Percentiles rank a stretch among this genome's conserved stretches.
Evolutionary conservation across 257 asterid species (phyloP).

Genomic region (Nicotiana knightiana): DNA sequence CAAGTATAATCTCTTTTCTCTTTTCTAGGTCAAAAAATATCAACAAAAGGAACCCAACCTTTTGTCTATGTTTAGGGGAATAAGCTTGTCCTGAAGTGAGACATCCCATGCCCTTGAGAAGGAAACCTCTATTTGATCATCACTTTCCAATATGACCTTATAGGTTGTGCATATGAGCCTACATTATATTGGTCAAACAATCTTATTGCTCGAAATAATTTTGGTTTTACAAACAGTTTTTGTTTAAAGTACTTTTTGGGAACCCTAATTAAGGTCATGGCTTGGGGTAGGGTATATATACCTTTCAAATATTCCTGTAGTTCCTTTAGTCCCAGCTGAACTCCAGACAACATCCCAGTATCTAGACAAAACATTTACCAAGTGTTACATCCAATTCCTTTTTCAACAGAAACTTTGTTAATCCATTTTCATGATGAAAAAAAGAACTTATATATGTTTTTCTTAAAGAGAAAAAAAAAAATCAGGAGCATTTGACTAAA

Average conservation of each 20-base stretch:
- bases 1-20: background rate
- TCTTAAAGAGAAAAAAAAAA: background rate
- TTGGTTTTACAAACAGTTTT: background rate
- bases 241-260: background rate
- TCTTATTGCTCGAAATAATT: background rate
- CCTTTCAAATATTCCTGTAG: constrained; percentile 50
- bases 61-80: constrained; percentile 62
- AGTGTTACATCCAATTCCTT: background rate
- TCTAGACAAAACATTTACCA: constrained; percentile 19
- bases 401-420: background rate
- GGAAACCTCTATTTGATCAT: constrained; percentile 66
- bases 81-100: constrained; percentile 52
- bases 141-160: constrained; percentile 49
- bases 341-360: constrained; percentile 70
- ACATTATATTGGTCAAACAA: background rate
- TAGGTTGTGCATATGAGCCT: constrained; percentile 66
- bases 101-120: constrained; percentile 80
- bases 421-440: background rate
- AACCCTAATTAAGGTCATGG: too few species aligned
- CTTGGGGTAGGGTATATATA: background rate
- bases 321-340: constrained; percentile 27
- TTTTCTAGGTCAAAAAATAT: background rate
- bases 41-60: constrained; percentile 30
- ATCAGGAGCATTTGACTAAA: background rate
- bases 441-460: background rate